These are phyloP conservation scores for Parietaria judaica DNA, from an alignment of 306 rosid genomes.

Conservation along the genomic window DNA sequence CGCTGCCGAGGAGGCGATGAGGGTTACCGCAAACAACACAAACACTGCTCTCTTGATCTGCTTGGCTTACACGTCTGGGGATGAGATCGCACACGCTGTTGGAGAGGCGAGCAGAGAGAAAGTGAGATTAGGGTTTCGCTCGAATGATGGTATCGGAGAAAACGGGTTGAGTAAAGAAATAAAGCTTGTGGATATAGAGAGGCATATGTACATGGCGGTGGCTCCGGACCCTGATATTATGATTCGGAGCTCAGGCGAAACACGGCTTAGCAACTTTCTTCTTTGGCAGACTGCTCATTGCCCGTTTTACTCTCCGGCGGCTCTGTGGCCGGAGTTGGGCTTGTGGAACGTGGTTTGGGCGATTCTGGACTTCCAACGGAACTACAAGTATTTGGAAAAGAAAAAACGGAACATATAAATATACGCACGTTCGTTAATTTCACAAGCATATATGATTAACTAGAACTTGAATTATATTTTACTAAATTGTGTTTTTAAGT, in stretches of 20 bases:
- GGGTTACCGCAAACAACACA: constrained; percentile 49
- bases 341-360: constrained; percentile 58
- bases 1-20: constrained; percentile 60
- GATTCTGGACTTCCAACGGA: constrained; percentile 54
- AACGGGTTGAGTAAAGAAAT: constrained; percentile 23
- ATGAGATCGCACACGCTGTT: constrained; percentile 57
- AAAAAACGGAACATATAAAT: constrained; percentile 28
- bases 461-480: too few relatives aligned
- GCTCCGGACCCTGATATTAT: constrained; percentile 70
- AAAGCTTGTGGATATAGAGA: constrained; percentile 52
- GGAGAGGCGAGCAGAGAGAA: constrained; percentile 47
- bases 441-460: too few relatives aligned
- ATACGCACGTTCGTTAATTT: too few relatives aligned
- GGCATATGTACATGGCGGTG: constrained; percentile 61
- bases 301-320: constrained; percentile 51
- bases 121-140: constrained; percentile 24
- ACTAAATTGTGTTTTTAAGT: too few relatives aligned
- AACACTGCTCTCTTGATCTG: constrained; percentile 43
- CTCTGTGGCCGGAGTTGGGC: constrained; percentile 80
- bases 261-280: constrained; percentile 67
- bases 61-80: constrained; percentile 57
- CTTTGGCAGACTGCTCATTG: constrained; percentile 67
- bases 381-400: constrained; percentile 51
- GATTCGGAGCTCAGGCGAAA: constrained; percentile 62
- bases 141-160: background rate